Evolutionary conservation across 2,329 filamentous ascomycete species (phyloP).

Genomic region (Penicillium sp.): DNA sequence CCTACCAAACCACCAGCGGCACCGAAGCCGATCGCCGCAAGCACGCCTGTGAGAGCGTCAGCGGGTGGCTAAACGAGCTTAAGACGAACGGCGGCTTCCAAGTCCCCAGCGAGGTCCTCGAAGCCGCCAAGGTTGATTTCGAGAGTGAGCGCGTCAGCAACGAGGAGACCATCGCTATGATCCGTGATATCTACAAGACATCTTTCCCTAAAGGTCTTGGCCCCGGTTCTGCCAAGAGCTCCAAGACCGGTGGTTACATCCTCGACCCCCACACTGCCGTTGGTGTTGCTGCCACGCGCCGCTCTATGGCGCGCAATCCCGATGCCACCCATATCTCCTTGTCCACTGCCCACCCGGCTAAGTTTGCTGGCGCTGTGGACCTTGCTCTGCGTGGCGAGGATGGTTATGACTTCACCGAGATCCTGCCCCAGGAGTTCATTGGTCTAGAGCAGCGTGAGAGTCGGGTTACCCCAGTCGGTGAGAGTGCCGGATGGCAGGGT

Average conservation of each 20-base stretch:
- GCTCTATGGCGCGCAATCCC: constrained; percentile 54
- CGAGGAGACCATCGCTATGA: constrained; percentile 59
- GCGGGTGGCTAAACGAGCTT: constrained; percentile 66
- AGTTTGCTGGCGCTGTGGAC: constrained; percentile 80
- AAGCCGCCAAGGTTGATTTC: constrained; percentile 63
- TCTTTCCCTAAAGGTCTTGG: constrained; percentile 44
- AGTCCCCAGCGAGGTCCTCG: constrained; percentile 65
- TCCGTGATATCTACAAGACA: constrained; percentile 48
- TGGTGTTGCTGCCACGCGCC: constrained; percentile 65
- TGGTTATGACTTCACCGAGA: constrained; percentile 68
- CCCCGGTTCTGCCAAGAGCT: constrained; percentile 26
- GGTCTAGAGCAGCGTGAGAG: constrained; percentile 58
- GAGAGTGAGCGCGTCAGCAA: constrained; percentile 65
- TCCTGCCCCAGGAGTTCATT: constrained; percentile 72
- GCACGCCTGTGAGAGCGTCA: constrained; percentile 62
- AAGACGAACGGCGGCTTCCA: constrained; percentile 75
- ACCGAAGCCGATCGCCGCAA: constrained; percentile 40
- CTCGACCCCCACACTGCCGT: constrained; percentile 90
- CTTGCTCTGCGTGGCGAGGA: constrained; percentile 61
- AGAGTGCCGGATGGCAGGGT: not conserved
- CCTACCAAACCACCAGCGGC: constrained; percentile 53
- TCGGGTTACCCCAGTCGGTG: not conserved
- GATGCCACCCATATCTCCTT: constrained; percentile 65
- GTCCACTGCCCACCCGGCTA: constrained; percentile 89
- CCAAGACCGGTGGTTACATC: constrained; percentile 58